Conservation (phyloP, 768 basidiomycete genomes). For the Aureoboletus auriporus region DNA sequence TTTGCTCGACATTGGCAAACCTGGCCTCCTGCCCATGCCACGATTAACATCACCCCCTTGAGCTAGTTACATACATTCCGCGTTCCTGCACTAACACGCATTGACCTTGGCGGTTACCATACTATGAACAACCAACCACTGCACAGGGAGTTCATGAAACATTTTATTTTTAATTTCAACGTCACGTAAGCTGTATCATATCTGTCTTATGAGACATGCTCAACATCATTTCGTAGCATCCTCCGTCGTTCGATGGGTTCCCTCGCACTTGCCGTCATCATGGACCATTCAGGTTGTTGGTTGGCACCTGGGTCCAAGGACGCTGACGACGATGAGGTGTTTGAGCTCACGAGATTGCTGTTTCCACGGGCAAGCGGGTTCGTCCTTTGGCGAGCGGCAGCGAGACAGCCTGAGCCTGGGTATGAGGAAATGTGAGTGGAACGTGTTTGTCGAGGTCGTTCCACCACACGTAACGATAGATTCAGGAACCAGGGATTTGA, state of each 20-base stretch:
- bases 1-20: conserved; percentile 41
- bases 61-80: conserved; percentile 51
- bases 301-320: conserved; percentile 46
- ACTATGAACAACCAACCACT: conserved; percentile 63
- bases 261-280: conserved; percentile 61
- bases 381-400: conserved; percentile 65
- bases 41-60: conserved; percentile 51
- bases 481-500: conserved; percentile 53
- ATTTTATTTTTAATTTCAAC: conserved; percentile 51
- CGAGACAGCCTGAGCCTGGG: conserved; percentile 63
- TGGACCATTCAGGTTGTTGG: conserved; percentile 72
- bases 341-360: conserved; percentile 52
- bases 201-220: conserved; percentile 42
- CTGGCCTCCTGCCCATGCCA: conserved; percentile 30
- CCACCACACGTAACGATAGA: no score
- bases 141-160: conserved; percentile 66
- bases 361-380: conserved; percentile 53
- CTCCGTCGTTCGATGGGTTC: conserved; percentile 40
- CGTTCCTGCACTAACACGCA: conserved; percentile 1
- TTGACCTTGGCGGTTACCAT: conserved; percentile 66
- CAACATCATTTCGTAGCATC: conserved; percentile 32
- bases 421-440: conserved; percentile 46
- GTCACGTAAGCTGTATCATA: conserved; percentile 29
- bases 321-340: conserved; percentile 50
- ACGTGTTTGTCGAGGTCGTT: no score